Evolutionary conservation across 768 basidiomycete species (phyloP).

Genomic region (Trametes villosa): DNA sequence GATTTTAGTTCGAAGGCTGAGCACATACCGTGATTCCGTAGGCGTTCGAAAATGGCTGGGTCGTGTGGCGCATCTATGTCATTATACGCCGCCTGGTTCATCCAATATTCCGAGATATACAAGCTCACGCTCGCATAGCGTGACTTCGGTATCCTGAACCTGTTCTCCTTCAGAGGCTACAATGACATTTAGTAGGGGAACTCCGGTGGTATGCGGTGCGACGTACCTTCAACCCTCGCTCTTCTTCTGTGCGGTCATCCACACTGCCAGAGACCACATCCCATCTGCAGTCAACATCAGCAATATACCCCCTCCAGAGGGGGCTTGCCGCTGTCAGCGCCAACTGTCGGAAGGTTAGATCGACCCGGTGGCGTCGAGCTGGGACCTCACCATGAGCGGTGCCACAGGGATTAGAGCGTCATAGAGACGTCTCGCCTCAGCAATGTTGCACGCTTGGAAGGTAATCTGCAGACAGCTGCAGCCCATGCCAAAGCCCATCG

Average conservation of each 20-base stretch:
- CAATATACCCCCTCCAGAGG: slow-evolving; percentile 90
- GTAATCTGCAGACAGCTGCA: slow-evolving; percentile 98
- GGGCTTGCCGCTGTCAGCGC: slow-evolving; percentile 95
- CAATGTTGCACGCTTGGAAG: slow-evolving; percentile 94
- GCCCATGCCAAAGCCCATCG: slow-evolving; percentile 99
- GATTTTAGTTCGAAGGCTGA: background rate
- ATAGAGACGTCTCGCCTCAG: slow-evolving; percentile 91
- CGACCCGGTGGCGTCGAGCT: background rate
- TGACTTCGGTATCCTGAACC: slow-evolving; percentile 90
- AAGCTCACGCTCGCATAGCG: slow-evolving; percentile 96
- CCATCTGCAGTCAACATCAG: slow-evolving; percentile 98
- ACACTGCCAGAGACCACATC: slow-evolving; percentile 99
- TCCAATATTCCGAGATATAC: slow-evolving; percentile 87
- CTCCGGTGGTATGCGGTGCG: slow-evolving; percentile 7
- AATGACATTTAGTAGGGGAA: background rate
- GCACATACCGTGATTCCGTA: slow-evolving; percentile 73
- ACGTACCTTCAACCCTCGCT: slow-evolving; percentile 81
- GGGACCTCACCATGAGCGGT: slow-evolving; percentile 83
- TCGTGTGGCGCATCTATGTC: slow-evolving; percentile 86
- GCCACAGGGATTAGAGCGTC: slow-evolving; percentile 95
- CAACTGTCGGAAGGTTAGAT: slow-evolving; percentile 53
- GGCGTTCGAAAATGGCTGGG: slow-evolving; percentile 67
- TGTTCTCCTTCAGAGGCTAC: slow-evolving; percentile 77
- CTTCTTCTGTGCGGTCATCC: slow-evolving; percentile 95
- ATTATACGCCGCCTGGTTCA: slow-evolving; percentile 92